Conservation (phyloP, 495 filamentous ascomycete species). For the Hypomontagnella monticulosa region DNA sequence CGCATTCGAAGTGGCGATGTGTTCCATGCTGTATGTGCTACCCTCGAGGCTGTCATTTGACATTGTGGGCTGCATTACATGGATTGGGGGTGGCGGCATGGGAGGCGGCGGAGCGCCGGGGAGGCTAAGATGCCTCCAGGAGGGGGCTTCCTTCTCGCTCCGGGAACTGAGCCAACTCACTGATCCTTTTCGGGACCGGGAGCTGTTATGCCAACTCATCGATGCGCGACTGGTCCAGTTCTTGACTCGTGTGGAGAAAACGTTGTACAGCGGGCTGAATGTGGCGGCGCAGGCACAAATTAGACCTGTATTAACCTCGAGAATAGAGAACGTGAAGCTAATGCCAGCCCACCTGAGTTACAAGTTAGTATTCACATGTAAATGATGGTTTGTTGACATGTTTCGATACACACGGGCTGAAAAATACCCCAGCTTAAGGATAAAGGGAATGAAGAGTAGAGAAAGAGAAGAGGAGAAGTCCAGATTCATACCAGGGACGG, state of each 20-base stretch:
- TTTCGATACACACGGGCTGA: no score
- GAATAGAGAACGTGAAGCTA: slow-evolving; percentile 49
- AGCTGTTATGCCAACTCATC: slow-evolving; percentile 19
- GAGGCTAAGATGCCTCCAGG: slow-evolving; percentile 24
- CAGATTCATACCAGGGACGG: slow-evolving; percentile 38
- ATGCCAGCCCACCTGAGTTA: slow-evolving; percentile 43
- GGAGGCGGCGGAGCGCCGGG: slow-evolving; percentile 6
- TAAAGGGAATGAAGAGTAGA: neutral
- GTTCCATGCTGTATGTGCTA: slow-evolving; percentile 16
- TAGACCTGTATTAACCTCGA: slow-evolving; percentile 57
- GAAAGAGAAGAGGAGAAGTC: neutral
- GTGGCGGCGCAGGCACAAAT: slow-evolving; percentile 52
- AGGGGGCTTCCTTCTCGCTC: slow-evolving; percentile 20
- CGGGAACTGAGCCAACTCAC: slow-evolving; percentile 19
- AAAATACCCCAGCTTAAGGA: neutral
- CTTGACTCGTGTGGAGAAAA: slow-evolving; percentile 26
- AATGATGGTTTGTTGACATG: no score
- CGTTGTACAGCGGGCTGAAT: slow-evolving; percentile 46
- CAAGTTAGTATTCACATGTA: slow-evolving; percentile 1
- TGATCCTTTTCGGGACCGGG: slow-evolving; percentile 29
- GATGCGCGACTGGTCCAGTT: slow-evolving; percentile 36
- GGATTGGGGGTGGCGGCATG: neutral
- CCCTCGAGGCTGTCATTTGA: slow-evolving; percentile 32
- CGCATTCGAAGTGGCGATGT: slow-evolving; percentile 26
- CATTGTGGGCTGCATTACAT: neutral